phyloP scores from a whole-genome alignment of 768 basidiomycete species.

The Kwoniella bestiolae region DNA sequence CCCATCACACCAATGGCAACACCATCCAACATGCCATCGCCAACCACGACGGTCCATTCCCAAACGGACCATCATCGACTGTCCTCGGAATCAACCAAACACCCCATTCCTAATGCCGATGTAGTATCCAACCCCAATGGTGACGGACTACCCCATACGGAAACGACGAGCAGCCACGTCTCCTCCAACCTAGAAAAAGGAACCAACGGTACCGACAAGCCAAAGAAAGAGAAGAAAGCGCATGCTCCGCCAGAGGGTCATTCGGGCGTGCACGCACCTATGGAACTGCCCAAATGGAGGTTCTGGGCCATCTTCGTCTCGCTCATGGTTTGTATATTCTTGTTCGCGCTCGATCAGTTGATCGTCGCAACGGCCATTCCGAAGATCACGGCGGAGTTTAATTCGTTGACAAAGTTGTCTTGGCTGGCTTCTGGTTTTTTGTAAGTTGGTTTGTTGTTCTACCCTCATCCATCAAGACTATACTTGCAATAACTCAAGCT shows the following conservation, averaged over 20 bases:
- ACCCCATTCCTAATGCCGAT: no score
- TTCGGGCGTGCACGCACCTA: slow-evolving; percentile 25
- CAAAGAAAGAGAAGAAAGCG: slow-evolving; percentile 10
- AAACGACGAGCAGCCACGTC: slow-evolving; percentile 1
- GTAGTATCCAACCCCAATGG: background rate
- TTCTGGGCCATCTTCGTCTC: slow-evolving; percentile 43
- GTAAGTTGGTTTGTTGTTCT: slow-evolving; percentile 21
- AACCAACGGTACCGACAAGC: background rate
- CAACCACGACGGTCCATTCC: slow-evolving; percentile 23
- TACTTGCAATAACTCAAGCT: no score
- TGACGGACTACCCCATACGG: background rate
- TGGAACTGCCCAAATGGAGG: slow-evolving; percentile 38
- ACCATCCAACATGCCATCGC: slow-evolving; percentile 21
- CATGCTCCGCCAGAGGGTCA: slow-evolving; percentile 15
- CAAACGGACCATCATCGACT: no score
- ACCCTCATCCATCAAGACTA: no score
- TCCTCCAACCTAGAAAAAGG: background rate
- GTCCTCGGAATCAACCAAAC: slow-evolving; percentile 1
- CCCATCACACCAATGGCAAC: background rate
- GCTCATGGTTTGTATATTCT: slow-evolving; percentile 47
- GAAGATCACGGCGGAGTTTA: slow-evolving; percentile 52
- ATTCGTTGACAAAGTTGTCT: slow-evolving; percentile 45
- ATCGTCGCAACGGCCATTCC: slow-evolving; percentile 58
- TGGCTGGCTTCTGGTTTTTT: slow-evolving; percentile 56
- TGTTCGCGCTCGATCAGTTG: slow-evolving; percentile 56